Conservation (phyloP, 495 filamentous ascomycete species). For the Lentithecium fluviatile region DNA sequence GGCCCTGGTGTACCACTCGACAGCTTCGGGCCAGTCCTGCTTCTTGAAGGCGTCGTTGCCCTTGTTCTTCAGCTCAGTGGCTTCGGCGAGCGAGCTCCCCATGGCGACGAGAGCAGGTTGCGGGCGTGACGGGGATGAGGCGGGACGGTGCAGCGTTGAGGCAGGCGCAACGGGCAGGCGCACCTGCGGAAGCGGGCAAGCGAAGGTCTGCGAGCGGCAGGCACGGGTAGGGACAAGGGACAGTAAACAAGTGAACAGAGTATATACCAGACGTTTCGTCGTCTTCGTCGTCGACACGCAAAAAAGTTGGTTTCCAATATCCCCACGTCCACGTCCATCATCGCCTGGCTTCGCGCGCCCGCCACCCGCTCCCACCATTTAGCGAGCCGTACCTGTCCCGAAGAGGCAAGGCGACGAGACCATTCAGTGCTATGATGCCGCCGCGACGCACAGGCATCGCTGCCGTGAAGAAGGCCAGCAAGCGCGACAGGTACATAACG, state of each 20-base stretch:
- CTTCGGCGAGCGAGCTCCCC: conserved; percentile 61
- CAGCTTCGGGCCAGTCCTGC: conserved; percentile 82
- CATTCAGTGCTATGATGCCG: conserved; percentile 15
- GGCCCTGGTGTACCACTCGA: conserved; percentile 84
- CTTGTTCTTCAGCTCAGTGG: conserved; percentile 81
- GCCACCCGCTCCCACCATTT: background rate
- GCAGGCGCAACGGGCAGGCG: conserved; percentile 5
- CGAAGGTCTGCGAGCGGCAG: background rate
- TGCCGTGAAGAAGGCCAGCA: conserved; percentile 14
- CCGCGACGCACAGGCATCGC: conserved; percentile 9
- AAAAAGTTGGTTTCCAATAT: conserved; percentile 2
- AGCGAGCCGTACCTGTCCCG: background rate
- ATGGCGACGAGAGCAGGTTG: conserved; percentile 3
- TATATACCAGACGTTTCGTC: background rate
- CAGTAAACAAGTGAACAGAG: background rate
- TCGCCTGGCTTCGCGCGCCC: conserved; percentile 6
- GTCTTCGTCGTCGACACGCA: background rate
- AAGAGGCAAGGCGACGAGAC: conserved; percentile 3
- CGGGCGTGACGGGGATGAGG: background rate
- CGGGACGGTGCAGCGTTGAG: background rate
- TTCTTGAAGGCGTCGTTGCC: conserved; percentile 89
- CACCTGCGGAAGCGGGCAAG: background rate
- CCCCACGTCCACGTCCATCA: background rate
- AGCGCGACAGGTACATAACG: background rate
- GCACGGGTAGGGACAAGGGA: background rate